Evolutionary conservation across 2,329 filamentous ascomycete genomes (phyloP), one percentile per base, ranked within the genome.

Genomic region (Colletotrichum musae): DNA sequence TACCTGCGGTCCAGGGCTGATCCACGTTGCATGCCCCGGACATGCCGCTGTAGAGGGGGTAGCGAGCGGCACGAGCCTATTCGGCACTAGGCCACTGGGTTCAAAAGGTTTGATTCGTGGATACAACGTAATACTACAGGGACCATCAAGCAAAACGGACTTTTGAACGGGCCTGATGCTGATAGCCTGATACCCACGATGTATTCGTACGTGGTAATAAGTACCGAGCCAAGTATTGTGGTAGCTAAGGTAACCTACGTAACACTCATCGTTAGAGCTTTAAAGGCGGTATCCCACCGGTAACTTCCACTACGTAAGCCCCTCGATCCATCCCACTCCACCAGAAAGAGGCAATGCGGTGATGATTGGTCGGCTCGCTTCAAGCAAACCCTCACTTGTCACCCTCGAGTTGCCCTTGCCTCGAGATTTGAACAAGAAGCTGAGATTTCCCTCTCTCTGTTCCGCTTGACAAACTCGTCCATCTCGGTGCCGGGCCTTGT

Each of bases 261-360:
- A 36, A 36, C 32, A 3, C 9, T 10, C 32, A 36, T 24, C 18
- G 21, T 24, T 68, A 52, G 26, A 43, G 28, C 32, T 36, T 41
- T 12, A 41, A 51, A 13, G 43, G 41, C 41, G 41, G 41, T 24
- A 53, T 62, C 58, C 64, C 64, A 67, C 58, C 58, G 58, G 58
- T 51, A 56, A 16, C 32, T 43, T 43, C 5, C 41, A 15, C 7
- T 36, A 5, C 18, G 18, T 18, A 18, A 18, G 15, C 41, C 41
- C 16, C 18, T 18, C 36, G 13, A 39, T 4, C 21, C 21, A 4
- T 24, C 3, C 21, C 21, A 24, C 21, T 24, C 21, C 21, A 24
- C 21, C 3, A 4, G 21, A 24, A 24, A 24, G 21, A 36, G 7
- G 9, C 32, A 36, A 2, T 36, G 32, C 32, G 32, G 7, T 36